These are phyloP conservation scores for Cordyceps cateniannulata DNA, from an alignment of 2,329 filamentous ascomycete species.

Conservation along the genomic window DNA sequence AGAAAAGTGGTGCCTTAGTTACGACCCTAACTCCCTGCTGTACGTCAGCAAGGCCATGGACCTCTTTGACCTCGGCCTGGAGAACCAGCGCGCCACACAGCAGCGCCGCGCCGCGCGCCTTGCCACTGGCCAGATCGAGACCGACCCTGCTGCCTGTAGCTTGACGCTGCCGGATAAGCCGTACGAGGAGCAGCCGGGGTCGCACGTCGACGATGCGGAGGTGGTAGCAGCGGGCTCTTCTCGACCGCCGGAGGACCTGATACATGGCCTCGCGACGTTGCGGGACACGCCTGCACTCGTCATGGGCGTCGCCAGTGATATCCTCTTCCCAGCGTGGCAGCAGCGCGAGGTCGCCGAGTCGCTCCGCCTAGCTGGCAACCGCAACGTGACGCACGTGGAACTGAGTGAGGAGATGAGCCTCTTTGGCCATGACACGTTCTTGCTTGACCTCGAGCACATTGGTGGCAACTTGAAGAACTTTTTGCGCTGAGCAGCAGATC, in stretches of 20 bases:
- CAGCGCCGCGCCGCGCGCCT: constrained; percentile 56
- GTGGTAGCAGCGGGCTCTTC: constrained; percentile 26
- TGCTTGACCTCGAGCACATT: constrained; percentile 87
- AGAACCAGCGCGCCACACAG: constrained; percentile 59
- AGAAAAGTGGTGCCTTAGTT: constrained; percentile 96
- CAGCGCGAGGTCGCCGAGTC: constrained; percentile 89
- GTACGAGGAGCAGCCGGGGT: constrained; percentile 73
- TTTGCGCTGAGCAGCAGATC: constrained; percentile 32
- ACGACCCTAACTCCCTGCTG: constrained; percentile 89
- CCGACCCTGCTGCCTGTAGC: constrained; percentile 49
- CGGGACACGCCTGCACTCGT: constrained; percentile 77
- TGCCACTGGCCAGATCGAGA: constrained; percentile 38
- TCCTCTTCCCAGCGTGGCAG: constrained; percentile 96
- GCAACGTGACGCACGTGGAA: constrained; percentile 79
- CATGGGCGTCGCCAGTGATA: constrained; percentile 91
- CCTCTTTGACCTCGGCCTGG: constrained; percentile 79
- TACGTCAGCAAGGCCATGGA: constrained; percentile 99
- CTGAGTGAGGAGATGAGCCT: constrained; percentile 88
- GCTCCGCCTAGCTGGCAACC: constrained; percentile 69
- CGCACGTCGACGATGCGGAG: constrained; percentile 26
- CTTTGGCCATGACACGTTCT: constrained; percentile 95
- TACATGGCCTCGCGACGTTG: constrained; percentile 65
- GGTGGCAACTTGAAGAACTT: constrained; percentile 79
- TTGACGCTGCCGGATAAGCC: constrained; percentile 76
- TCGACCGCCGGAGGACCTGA: constrained; percentile 69